phyloP scores from a whole-genome alignment of 176 grass and related monocot genomes.

The Ampelocalamus luodianensis region DNA sequence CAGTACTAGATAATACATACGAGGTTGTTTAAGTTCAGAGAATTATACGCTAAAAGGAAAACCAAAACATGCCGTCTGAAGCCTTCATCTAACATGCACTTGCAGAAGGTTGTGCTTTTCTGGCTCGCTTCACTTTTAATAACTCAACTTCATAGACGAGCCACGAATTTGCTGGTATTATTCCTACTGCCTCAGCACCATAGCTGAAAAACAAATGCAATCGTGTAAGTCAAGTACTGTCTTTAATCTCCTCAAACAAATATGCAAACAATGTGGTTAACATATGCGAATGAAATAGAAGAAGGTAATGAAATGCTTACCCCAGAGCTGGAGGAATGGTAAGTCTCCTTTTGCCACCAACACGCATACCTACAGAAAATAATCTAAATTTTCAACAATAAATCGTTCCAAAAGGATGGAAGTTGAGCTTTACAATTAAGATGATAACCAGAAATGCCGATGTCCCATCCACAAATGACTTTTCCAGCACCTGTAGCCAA shows the following conservation, averaged over 20 bases:
- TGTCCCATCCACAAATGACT: not conserved
- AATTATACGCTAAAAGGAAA: not conserved
- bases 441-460: not conserved
- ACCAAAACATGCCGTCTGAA: not conserved
- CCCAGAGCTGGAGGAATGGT: not conserved
- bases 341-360: conserved; percentile 28
- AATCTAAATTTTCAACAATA: not conserved
- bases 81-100: not conserved
- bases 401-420: not conserved
- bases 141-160: not conserved
- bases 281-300: not conserved
- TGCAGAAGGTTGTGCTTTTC: not conserved
- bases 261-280: not conserved
- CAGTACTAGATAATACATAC: not conserved
- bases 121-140: not conserved
- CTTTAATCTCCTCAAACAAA: not conserved
- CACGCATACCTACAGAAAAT: conserved; percentile 8
- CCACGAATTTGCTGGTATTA: conserved; percentile 12
- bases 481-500: not conserved
- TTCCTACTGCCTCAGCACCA: not conserved
- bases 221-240: not conserved
- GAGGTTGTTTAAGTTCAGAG: too few species aligned
- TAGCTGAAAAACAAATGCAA: not conserved
- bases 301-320: not conserved
- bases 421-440: not conserved